Conservation (phyloP, 2,329 filamentous ascomycete species). For the Beauveria sp. region DNA sequence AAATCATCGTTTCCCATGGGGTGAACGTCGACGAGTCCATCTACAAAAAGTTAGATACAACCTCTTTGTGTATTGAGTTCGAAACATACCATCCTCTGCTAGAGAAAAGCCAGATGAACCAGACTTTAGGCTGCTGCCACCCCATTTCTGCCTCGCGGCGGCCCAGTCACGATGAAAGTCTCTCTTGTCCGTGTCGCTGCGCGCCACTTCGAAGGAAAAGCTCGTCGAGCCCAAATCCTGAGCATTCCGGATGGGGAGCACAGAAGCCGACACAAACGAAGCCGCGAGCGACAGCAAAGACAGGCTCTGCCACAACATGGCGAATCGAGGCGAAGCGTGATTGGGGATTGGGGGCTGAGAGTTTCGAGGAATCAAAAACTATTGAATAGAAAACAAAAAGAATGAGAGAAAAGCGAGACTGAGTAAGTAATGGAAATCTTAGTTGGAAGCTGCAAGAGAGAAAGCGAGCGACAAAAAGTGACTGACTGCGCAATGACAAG, state of each 20-base stretch:
- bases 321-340: background rate
- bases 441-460: background rate
- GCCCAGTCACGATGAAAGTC: slow-evolving; percentile 27
- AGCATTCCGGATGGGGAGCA: slow-evolving; percentile 9
- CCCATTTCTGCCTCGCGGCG: slow-evolving; percentile 28
- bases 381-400: background rate
- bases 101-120: slow-evolving; percentile 20
- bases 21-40: slow-evolving; percentile 25
- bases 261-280: slow-evolving; percentile 13
- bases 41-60: slow-evolving; percentile 16
- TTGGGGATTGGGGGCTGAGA: background rate
- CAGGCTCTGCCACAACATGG: slow-evolving; percentile 2
- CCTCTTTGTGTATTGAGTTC: background rate
- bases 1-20: slow-evolving; percentile 34
- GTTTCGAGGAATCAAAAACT: background rate
- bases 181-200: slow-evolving; percentile 17
- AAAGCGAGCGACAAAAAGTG: background rate
- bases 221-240: background rate
- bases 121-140: slow-evolving; percentile 17
- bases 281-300: slow-evolving; percentile 13
- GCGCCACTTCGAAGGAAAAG: slow-evolving; percentile 24
- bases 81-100: slow-evolving; percentile 20
- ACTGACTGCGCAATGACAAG: background rate
- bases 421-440: background rate
- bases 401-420: background rate